Evolutionary conservation across 1,284 basidiomycete species (phyloP).

Genomic region (Rhizoctonia solani): DNA sequence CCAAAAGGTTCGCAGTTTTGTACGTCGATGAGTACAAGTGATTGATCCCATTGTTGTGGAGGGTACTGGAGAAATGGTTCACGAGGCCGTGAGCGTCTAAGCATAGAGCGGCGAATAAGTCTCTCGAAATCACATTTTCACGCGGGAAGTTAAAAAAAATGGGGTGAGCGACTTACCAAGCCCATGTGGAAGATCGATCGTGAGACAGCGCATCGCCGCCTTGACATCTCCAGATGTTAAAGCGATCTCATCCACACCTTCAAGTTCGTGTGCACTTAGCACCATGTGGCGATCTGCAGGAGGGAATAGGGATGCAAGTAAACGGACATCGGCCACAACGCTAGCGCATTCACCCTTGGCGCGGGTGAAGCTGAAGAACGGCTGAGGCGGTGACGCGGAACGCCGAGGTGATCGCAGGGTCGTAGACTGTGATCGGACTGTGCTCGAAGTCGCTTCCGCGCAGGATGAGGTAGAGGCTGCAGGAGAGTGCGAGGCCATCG

Average conservation of each 20-base stretch:
- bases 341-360: constrained; percentile 64
- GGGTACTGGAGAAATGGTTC: constrained; percentile 70
- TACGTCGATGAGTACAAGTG: constrained; percentile 85
- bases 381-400: constrained; percentile 40
- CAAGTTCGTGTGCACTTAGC: constrained; percentile 68
- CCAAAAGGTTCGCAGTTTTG: constrained; percentile 81
- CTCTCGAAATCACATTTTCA: background rate
- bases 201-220: constrained; percentile 58
- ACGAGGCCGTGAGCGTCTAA: constrained; percentile 76
- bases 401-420: background rate
- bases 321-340: constrained; percentile 64
- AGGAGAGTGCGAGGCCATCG: constrained; percentile 17
- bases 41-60: constrained; percentile 72
- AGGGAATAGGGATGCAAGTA: constrained; percentile 67
- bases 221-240: constrained; percentile 12
- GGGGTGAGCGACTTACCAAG: constrained; percentile 64
- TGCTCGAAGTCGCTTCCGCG: constrained; percentile 7
- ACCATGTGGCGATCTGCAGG: constrained; percentile 71
- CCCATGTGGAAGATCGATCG: constrained; percentile 69
- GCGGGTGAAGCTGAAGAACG: constrained; percentile 76
- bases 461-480: background rate
- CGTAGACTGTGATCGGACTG: background rate
- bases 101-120: too few species aligned
- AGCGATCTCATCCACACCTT: constrained; percentile 52
- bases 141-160: constrained; percentile 21